These are phyloP conservation scores for Hypericum perforatum DNA, from an alignment of 345 rosid species.

Conservation along the genomic window DNA sequence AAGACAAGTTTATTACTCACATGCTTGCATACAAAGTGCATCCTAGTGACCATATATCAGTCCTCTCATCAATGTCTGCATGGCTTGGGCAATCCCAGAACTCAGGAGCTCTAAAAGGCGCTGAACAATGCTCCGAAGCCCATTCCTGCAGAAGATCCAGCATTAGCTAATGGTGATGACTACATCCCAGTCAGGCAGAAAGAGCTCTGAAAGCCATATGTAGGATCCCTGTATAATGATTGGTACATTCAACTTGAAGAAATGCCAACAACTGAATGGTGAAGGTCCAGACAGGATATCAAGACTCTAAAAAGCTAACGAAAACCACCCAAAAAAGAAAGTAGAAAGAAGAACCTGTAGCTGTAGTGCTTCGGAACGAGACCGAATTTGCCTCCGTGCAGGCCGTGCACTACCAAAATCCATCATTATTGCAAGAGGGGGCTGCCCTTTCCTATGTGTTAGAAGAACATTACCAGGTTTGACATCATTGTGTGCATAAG, in stretches of 20 bases:
- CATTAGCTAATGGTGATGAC: not conserved
- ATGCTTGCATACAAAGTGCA: slow-evolving; percentile 96
- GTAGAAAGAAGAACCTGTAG: slow-evolving; percentile 49
- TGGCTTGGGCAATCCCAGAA: slow-evolving; percentile 99
- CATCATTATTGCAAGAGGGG: slow-evolving; percentile 88
- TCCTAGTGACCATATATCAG: slow-evolving; percentile 96
- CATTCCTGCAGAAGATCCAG: slow-evolving; percentile 51
- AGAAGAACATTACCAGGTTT: slow-evolving; percentile 92
- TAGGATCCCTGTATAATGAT: too few relatives aligned
- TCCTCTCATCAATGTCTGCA: slow-evolving; percentile 90
- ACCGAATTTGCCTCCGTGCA: slow-evolving; percentile 72
- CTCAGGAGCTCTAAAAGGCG: slow-evolving; percentile 97
- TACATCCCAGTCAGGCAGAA: not conserved
- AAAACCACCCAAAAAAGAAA: not conserved
- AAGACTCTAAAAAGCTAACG: not conserved
- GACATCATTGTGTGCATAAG: slow-evolving; percentile 98
- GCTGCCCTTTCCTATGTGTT: slow-evolving; percentile 64
- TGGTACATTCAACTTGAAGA: too few relatives aligned
- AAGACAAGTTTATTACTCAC: slow-evolving; percentile 32
- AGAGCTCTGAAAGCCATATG: too few relatives aligned
- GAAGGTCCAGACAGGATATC: too few relatives aligned
- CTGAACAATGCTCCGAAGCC: slow-evolving; percentile 95
- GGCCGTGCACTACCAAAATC: slow-evolving; percentile 95
- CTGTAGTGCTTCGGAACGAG: slow-evolving; percentile 87
- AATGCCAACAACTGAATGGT: too few relatives aligned